phyloP scores from a whole-genome alignment of 179 eudicot species.

The Actinidia chinensis region DNA sequence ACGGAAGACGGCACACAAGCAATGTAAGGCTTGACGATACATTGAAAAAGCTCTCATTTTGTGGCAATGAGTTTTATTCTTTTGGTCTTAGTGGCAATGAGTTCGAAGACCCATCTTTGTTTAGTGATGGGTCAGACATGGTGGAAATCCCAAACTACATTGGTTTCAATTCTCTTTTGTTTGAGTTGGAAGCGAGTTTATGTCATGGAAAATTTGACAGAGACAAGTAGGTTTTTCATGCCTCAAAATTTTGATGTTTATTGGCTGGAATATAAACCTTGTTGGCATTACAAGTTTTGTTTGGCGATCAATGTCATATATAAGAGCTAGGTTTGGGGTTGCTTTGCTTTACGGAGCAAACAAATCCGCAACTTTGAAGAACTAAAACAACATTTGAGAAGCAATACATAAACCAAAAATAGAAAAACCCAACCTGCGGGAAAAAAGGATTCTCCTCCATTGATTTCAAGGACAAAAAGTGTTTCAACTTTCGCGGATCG shows the following conservation, averaged over 20 bases:
- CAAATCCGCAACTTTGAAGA: too few relatives aligned
- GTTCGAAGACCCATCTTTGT: background rate
- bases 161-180: background rate
- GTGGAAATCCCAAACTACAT: background rate
- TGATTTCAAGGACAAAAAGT: background rate
- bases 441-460: background rate
- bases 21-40: conserved; percentile 59
- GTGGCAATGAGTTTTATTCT: background rate
- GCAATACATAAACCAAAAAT: background rate
- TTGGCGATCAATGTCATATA: background rate
- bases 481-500: background rate
- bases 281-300: background rate
- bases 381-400: background rate
- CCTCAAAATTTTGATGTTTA: background rate
- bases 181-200: background rate
- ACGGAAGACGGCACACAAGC: conserved; percentile 68
- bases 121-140: background rate
- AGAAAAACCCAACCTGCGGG: background rate
- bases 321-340: too few relatives aligned
- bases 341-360: too few relatives aligned
- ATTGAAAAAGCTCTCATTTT: conserved; percentile 31
- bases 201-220: conserved; percentile 11
- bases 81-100: too few relatives aligned
- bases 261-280: background rate
- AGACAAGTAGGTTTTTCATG: background rate